Evolutionary conservation across 805 yeast genomes (phyloP).

Genomic region (Spathaspora passalidarum): DNA sequence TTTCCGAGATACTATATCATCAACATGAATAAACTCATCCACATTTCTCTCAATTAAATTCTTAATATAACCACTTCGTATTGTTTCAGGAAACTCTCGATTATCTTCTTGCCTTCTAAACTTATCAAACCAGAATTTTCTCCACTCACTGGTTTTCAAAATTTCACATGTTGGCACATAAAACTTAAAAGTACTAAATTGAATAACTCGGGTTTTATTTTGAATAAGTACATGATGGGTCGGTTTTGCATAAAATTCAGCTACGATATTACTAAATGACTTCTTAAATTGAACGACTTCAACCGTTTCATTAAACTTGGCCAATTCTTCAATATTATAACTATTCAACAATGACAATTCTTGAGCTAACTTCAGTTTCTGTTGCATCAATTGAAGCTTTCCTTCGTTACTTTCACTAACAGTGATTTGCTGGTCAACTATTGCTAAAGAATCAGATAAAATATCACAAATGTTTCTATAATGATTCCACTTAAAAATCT

Average conservation of each 20-base stretch:
- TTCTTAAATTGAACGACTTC: neutral
- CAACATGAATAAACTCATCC: neutral
- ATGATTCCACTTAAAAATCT: slow-evolving; percentile 16
- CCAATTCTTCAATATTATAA: slow-evolving; percentile 1
- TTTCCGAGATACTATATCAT: neutral
- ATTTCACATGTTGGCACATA: slow-evolving; percentile 5
- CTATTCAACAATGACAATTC: slow-evolving; percentile 4
- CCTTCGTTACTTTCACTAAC: neutral
- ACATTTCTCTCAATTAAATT: neutral
- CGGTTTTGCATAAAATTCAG: neutral
- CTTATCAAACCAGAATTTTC: slow-evolving; percentile 18
- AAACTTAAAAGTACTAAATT: slow-evolving; percentile 7
- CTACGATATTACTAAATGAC: neutral
- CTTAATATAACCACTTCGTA: slow-evolving; percentile 5
- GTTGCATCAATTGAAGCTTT: slow-evolving; percentile 1
- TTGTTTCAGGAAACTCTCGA: neutral
- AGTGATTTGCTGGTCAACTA: slow-evolving; percentile 13
- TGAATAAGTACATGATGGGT: neutral
- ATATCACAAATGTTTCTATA: slow-evolving; percentile 14
- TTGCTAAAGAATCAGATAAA: slow-evolving; percentile 12
- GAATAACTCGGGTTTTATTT: slow-evolving; percentile 4
- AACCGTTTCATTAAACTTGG: slow-evolving; percentile 1
- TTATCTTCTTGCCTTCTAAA: slow-evolving; percentile 2
- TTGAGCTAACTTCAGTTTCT: neutral
- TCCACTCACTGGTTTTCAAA: slow-evolving; percentile 15